phyloP scores from a whole-genome alignment of 2,329 filamentous ascomycete genomes.

The Fusarium palustre region DNA sequence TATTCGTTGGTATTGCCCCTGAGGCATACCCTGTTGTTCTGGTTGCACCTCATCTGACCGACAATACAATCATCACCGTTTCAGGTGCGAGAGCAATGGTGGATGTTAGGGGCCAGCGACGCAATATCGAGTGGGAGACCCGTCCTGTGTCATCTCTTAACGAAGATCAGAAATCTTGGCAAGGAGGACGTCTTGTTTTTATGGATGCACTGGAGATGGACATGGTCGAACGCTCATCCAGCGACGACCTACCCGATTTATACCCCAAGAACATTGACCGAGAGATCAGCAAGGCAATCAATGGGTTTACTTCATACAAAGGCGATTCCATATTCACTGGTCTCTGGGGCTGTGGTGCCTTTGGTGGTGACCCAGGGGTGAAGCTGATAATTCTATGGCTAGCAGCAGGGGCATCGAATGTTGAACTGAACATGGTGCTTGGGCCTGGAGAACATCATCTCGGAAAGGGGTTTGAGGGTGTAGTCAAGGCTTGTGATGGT shows the following conservation, averaged over 20 bases:
- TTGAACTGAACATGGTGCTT: conserved; percentile 38
- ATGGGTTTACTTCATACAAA: conserved; percentile 45
- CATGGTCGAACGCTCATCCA: conserved; percentile 29
- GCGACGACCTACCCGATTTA: conserved; percentile 45
- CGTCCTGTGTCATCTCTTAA: not conserved
- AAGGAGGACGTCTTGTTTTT: conserved; percentile 49
- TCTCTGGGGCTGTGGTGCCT: conserved; percentile 53
- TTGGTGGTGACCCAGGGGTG: conserved; percentile 50
- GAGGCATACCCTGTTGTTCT: conserved; percentile 53
- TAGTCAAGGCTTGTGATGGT: conserved; percentile 6
- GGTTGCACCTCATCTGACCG: conserved; percentile 47
- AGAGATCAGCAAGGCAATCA: conserved; percentile 49
- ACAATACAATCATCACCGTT: conserved; percentile 47
- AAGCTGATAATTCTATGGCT: conserved; percentile 51
- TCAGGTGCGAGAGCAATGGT: conserved; percentile 48
- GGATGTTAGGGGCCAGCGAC: conserved; percentile 47
- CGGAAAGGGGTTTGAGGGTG: conserved; percentile 21
- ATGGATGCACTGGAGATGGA: conserved; percentile 55
- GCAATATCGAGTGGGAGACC: conserved; percentile 45
- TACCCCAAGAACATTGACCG: conserved; percentile 42
- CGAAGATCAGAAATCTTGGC: conserved; percentile 7
- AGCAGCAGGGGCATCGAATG: conserved; percentile 45
- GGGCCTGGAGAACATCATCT: conserved; percentile 36
- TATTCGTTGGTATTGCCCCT: conserved; percentile 51
- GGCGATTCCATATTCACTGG: conserved; percentile 44